These are phyloP conservation scores for Vigna unguiculata DNA, from an alignment of 306 rosid species.

Conservation along the genomic window DNA sequence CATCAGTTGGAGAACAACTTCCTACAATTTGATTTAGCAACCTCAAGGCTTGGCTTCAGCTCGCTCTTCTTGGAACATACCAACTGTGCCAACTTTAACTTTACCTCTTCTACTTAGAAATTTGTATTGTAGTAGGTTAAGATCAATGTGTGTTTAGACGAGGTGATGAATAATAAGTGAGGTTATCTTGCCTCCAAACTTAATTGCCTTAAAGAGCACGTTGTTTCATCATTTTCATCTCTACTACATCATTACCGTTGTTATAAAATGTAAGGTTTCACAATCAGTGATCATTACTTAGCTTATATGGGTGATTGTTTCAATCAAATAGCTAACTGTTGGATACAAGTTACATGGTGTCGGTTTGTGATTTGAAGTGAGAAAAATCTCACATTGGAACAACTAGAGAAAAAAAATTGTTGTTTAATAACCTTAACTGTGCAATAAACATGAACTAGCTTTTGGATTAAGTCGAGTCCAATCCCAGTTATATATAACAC, in stretches of 20 bases:
- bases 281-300: too few species aligned
- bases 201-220: background rate
- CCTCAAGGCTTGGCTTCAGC: constrained; percentile 64
- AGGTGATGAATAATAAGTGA: constrained; percentile 44
- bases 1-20: constrained; percentile 65
- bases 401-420: background rate
- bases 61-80: constrained; percentile 44
- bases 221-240: constrained; percentile 1
- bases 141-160: background rate
- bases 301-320: too few species aligned
- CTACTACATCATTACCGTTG: background rate
- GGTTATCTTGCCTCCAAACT: constrained; percentile 23
- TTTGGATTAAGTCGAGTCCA: too few species aligned
- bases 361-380: background rate
- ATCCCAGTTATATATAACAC: background rate
- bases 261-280: too few species aligned
- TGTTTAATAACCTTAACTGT: background rate
- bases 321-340: too few species aligned
- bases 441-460: background rate
- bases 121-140: background rate
- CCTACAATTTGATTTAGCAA: constrained; percentile 59
- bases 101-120: constrained; percentile 52
- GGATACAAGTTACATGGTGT: too few species aligned
- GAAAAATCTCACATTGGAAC: background rate
- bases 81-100: constrained; percentile 68